Base-by-base conservation (phyloP, 495 filamentous ascomycete species). In the Penicillium paxilli region DNA sequence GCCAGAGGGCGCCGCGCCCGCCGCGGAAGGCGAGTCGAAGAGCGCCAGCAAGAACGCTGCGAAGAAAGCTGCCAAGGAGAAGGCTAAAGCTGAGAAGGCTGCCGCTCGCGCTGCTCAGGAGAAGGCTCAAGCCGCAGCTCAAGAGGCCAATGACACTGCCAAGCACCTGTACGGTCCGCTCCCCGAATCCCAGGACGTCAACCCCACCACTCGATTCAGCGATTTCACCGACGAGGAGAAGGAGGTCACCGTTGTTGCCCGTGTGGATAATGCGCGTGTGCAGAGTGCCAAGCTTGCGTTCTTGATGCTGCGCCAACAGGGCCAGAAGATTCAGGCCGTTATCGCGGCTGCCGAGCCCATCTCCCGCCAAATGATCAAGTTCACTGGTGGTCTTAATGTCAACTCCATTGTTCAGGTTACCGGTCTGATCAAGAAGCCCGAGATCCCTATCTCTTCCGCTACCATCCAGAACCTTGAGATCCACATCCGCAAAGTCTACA, bases 221-320 rank as follows among this genome's bases (percentile, higher is more conserved):
- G 59, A 78, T 21, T 72, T 91, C 6, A 71, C 75, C 48, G 75
- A 82, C 16, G 76, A 78, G 21, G 88, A 89, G 55, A 86, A 92
- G 75, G 84, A 86, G 53, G 79, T 97, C 37, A 81, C 83, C 20
- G 82, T 98, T 53, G 83, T 92, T 17, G 93, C 88, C 5, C 88
- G 90, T 72, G 77, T 97, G 22, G 91, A 96, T 68, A 96, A 94
- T 73, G 76, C 88, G 19, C 80, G 93, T 57, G 86, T 88, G 55
- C 90, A 97, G 76, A 89, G 90, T 59, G 88, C 91, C 54, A 95
- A 96, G 74, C 85, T 97, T 78, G 88, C 84, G 50, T 97, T 98
- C 75, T 80, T 97, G 64, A 90, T 94, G 70, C 81, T 98, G 49
- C 80, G 92, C 51, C 87, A 96, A 76, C 86, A 89, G 65, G 84